Percentiles rank a stretch among this genome's conserved stretches.
Evolutionary conservation across 345 rosid species (phyloP).

Genomic region (Gossypium arboreum): DNA sequence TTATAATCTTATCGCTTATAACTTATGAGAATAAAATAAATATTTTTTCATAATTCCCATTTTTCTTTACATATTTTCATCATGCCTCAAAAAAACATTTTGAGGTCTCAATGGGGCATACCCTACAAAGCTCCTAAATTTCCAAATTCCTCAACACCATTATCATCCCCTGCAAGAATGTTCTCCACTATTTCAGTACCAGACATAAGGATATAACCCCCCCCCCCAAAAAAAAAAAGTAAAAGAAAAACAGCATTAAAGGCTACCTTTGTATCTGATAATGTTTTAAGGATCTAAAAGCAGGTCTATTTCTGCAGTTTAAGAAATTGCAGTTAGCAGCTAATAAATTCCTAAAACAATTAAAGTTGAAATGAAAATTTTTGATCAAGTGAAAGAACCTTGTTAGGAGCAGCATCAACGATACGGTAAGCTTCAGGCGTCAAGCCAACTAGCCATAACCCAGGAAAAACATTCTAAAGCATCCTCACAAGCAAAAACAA

Average conservation of each 20-base stretch:
- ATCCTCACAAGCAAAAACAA: not conserved
- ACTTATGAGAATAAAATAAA: conserved; percentile 15
- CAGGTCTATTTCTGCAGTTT: conserved; percentile 29
- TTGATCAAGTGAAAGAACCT: conserved; percentile 35
- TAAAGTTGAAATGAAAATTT: not conserved
- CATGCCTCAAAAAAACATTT: conserved; percentile 31
- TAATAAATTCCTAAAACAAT: not conserved
- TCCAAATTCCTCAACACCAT: conserved; percentile 7
- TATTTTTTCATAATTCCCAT: conserved; percentile 19
- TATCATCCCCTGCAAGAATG: conserved; percentile 17
- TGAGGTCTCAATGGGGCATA: conserved; percentile 24
- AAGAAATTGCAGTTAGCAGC: not conserved
- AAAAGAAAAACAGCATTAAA: not conserved
- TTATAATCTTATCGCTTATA: conserved; percentile 6
- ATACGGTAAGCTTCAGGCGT: conserved; percentile 68
- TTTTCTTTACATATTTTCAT: conserved; percentile 21
- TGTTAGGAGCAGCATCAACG: conserved; percentile 48
- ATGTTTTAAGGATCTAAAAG: conserved; percentile 5
- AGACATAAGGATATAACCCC: conserved; percentile 8
- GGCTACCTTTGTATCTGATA: conserved; percentile 17
- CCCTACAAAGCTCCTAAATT: not conserved
- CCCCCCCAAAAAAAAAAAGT: not conserved
- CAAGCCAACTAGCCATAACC: conserved; percentile 75
- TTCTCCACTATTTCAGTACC: conserved; percentile 18
- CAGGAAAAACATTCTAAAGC: conserved; percentile 63